A percentile compares a stretch with the other conserved stretches of the same genome.
Conservation (phyloP, 2,329 filamentous ascomycete species). For the Hymenotorrendiella dingleyae region DNA sequence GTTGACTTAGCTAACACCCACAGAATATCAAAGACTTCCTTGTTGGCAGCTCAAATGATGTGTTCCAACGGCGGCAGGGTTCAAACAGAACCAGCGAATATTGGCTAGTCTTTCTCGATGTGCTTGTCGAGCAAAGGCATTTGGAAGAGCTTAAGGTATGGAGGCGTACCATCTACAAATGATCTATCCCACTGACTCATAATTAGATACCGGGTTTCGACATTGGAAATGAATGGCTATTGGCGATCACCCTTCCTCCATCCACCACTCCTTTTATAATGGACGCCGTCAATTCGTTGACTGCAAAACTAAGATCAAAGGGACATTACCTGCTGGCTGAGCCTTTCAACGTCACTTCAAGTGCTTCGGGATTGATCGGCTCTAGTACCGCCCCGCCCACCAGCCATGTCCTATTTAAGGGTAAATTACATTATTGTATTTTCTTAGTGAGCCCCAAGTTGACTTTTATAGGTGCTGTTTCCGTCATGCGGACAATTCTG, state of each 20-base stretch:
- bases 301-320: slow-evolving; percentile 11
- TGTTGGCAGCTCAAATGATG: slow-evolving; percentile 19
- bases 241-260: slow-evolving; percentile 45
- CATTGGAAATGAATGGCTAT: slow-evolving; percentile 46
- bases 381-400: not conserved
- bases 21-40: slow-evolving; percentile 21
- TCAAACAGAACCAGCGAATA: slow-evolving; percentile 44
- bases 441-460: not conserved
- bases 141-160: slow-evolving; percentile 36
- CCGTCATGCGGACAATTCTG: slow-evolving; percentile 14
- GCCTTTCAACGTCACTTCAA: not conserved
- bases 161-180: too few relatives aligned
- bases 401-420: slow-evolving; percentile 1
- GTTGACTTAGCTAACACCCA: slow-evolving; percentile 38
- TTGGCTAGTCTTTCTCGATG: slow-evolving; percentile 45
- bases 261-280: slow-evolving; percentile 43
- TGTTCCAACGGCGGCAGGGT: slow-evolving; percentile 34
- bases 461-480: slow-evolving; percentile 6
- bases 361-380: not conserved
- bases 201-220: slow-evolving; percentile 31
- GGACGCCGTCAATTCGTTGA: slow-evolving; percentile 34
- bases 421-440: not conserved
- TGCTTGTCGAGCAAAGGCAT: slow-evolving; percentile 40
- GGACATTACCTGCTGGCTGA: slow-evolving; percentile 16
- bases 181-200: slow-evolving; percentile 28